These are phyloP conservation scores for Triticum dicoccoides DNA, from an alignment of 176 grass and related monocot genomes.

Conservation along the genomic window DNA sequence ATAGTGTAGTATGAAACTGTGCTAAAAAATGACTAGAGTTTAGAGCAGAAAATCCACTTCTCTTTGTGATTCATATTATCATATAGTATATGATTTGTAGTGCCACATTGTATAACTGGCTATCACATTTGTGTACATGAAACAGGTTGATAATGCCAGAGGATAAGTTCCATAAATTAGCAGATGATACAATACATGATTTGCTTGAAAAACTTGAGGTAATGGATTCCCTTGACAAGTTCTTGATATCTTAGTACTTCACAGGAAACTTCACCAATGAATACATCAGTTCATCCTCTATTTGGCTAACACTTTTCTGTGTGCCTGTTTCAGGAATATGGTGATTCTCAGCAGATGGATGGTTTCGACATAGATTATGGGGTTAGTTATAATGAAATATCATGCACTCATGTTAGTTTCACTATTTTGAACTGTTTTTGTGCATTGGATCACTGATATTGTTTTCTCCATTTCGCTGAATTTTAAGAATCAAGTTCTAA, in stretches of 20 bases:
- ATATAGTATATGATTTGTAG: neutral
- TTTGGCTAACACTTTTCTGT: conserved; percentile 4
- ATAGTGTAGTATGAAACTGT: neutral
- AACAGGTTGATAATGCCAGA: conserved; percentile 66
- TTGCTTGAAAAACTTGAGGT: conserved; percentile 85
- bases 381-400: conserved; percentile 45
- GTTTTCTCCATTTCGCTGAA: neutral
- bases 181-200: conserved; percentile 71
- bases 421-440: neutral
- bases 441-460: conserved; percentile 16
- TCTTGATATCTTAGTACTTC: neutral
- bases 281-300: neutral
- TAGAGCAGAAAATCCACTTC: neutral
- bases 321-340: conserved; percentile 63
- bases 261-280: neutral
- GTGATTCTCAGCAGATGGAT: conserved; percentile 69
- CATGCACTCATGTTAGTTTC: neutral
- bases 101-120: neutral
- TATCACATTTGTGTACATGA: neutral
- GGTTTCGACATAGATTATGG: conserved; percentile 89
- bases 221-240: neutral
- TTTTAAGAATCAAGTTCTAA: conserved; percentile 88
- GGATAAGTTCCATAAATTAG: conserved; percentile 75
- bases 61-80: conserved; percentile 4
- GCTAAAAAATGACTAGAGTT: neutral